A percentile compares a stretch with the other conserved stretches of the same genome.
Evolutionary conservation across 495 filamentous ascomycete genomes (phyloP).

Genomic region (Xylaria castorea): DNA sequence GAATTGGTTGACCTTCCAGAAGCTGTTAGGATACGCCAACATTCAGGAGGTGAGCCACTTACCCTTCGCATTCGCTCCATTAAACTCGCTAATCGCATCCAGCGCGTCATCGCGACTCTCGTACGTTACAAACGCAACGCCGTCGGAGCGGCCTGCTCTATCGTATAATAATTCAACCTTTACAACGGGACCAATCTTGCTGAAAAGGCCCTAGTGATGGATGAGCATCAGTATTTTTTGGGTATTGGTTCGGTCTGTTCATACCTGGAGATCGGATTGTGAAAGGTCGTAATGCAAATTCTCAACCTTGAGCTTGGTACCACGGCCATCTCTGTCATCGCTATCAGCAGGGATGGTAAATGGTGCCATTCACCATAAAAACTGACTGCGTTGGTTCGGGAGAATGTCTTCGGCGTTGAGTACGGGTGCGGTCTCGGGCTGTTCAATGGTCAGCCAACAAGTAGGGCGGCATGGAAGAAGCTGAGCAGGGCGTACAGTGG

Average conservation of each 20-base stretch:
- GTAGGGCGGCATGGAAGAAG: slow-evolving; percentile 31
- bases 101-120: slow-evolving; percentile 69
- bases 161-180: slow-evolving; percentile 82
- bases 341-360: slow-evolving; percentile 25
- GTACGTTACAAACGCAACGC: slow-evolving; percentile 86
- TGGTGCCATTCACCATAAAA: not conserved
- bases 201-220: slow-evolving; percentile 73
- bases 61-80: slow-evolving; percentile 91
- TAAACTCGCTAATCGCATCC: slow-evolving; percentile 78
- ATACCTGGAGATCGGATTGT: slow-evolving; percentile 82
- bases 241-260: slow-evolving; percentile 17
- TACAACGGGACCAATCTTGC: slow-evolving; percentile 73
- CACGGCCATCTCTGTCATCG: slow-evolving; percentile 52
- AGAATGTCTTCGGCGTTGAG: slow-evolving; percentile 51
- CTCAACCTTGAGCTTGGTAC: slow-evolving; percentile 82
- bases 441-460: slow-evolving; percentile 43
- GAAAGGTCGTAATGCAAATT: slow-evolving; percentile 95
- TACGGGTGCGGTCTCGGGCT: slow-evolving; percentile 48
- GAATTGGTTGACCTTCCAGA: slow-evolving; percentile 75
- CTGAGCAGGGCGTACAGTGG: slow-evolving; percentile 44
- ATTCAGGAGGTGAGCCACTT: slow-evolving; percentile 17
- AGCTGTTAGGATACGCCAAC: slow-evolving; percentile 27
- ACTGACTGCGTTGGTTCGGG: slow-evolving; percentile 61
- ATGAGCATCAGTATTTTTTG: slow-evolving; percentile 25
- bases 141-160: slow-evolving; percentile 87